Base-by-base conservation (phyloP, 176 grass and related monocot species). In the Musa acuminata region DNA sequence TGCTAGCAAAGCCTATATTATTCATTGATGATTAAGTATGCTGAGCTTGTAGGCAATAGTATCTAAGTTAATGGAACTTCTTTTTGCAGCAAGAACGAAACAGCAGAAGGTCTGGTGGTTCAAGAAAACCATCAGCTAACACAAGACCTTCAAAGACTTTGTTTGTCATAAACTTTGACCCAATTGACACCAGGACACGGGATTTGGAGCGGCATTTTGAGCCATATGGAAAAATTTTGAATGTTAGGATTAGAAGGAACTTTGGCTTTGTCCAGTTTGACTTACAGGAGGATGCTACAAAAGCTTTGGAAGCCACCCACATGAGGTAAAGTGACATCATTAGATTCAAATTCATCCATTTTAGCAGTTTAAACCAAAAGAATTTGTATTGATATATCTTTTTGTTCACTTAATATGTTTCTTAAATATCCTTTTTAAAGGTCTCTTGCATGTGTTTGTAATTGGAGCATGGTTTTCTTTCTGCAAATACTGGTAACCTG, bases 111-210 rank as follows among this genome's bases (percentile, higher is more conserved):
- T 80, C 84, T 67, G 83, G 86, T 13, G 79, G 80, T 78, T 91
- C 78, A 11, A 92, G 81, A 73, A 86, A 78, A 68, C 91, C 90
- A 35, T 88, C 90, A 73, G 85, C 60, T 67, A 94, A 83, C 64
- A 73, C 70, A 48, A 91, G 26, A 77, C 90, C 88, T 13, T 87
- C 95, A n/a, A 99, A 94, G 84, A 99, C 95, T 17, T 83, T 99
- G 75, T 98, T 98, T 80, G 95, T 98, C 52, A 98, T 93, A 58
- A 98, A 98, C 78, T 98, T 98, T 85, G 95, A 98, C 55, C 90
- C 90, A 23, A 83, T 98, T 72, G 83, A 75, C 64, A 93, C 95
- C 49, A 92, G 95, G 64, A 89, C 85, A 58, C 84, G 80, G 80
- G 95, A 98, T 86, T 63, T 98, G 57, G 90, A 98, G 80, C 86